These are phyloP conservation scores for Carallia pectinifolia DNA, from an alignment of 345 rosid species.

Conservation along the genomic window DNA sequence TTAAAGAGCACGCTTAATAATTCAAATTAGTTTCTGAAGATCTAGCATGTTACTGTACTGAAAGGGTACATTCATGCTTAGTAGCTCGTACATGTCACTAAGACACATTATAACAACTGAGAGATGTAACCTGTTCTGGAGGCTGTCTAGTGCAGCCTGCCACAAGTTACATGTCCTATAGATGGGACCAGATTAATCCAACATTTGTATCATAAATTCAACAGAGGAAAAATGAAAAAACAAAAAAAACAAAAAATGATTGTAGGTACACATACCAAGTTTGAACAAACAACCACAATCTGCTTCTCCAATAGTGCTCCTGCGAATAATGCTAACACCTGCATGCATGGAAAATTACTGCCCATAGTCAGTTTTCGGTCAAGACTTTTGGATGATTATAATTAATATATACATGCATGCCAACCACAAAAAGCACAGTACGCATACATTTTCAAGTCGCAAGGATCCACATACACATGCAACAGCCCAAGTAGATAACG, in stretches of 20 bases:
- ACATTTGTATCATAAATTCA: background rate
- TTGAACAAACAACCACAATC: conserved; percentile 82
- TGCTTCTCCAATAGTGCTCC: conserved; percentile 90
- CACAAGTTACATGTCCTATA: background rate
- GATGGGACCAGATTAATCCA: background rate
- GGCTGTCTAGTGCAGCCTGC: background rate
- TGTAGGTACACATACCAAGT: conserved; percentile 56
- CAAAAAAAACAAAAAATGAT: conserved; percentile 1
- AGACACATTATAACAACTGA: background rate
- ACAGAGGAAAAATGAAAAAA: background rate
- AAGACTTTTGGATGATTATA: background rate
- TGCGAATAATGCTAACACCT: conserved; percentile 78
- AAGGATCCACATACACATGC: conserved; percentile 87
- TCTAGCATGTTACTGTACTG: too few relatives aligned
- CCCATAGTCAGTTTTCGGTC: background rate
- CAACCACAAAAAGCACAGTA: conserved; percentile 1
- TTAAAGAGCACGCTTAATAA: background rate
- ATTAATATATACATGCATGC: background rate
- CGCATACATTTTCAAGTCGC: conserved; percentile 78
- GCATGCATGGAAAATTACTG: conserved; percentile 25
- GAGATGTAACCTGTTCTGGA: background rate
- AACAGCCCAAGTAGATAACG: conserved; percentile 86
- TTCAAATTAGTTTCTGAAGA: too few relatives aligned
- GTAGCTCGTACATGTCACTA: background rate
- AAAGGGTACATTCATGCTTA: background rate